These are phyloP conservation scores for Primulina huaijiensis DNA, from an alignment of 257 asterid species.

Conservation along the genomic window DNA sequence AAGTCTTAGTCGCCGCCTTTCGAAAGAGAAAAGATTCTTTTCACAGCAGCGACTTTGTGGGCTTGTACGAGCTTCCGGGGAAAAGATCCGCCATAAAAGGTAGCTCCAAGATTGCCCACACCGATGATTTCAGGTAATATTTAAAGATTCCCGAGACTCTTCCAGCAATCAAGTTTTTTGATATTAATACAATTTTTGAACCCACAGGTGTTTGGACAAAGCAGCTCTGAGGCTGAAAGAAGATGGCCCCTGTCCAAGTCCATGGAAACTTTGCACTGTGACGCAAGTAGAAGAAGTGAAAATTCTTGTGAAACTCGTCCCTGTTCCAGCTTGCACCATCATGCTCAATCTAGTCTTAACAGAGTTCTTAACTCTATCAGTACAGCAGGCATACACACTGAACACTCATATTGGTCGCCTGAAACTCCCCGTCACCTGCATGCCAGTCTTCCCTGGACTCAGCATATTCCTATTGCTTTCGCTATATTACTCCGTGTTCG, in stretches of 20 bases:
- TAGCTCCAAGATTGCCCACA: constrained; percentile 79
- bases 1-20: constrained; percentile 79
- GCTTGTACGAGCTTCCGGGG: constrained; percentile 83
- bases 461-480: constrained; percentile 88
- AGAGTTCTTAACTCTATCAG: constrained; percentile 84
- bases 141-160: too few species aligned
- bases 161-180: background rate
- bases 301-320: constrained; percentile 73
- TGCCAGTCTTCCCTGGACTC: constrained; percentile 98
- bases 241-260: constrained; percentile 60
- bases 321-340: constrained; percentile 81
- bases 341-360: constrained; percentile 76
- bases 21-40: constrained; percentile 68
- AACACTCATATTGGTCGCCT: constrained; percentile 82
- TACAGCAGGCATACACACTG: constrained; percentile 88
- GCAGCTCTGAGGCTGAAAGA: constrained; percentile 92
- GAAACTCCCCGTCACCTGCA: constrained; percentile 93
- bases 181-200: constrained; percentile 14
- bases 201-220: constrained; percentile 77
- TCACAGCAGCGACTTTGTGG: constrained; percentile 70
- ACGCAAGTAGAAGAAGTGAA: constrained; percentile 97
- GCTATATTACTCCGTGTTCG: constrained; percentile 75
- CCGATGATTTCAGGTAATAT: constrained; percentile 80
- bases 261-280: constrained; percentile 93
- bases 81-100: constrained; percentile 86